phyloP scores from a whole-genome alignment of 176 grass and related monocot species.

The Phoenix dactylifera region DNA sequence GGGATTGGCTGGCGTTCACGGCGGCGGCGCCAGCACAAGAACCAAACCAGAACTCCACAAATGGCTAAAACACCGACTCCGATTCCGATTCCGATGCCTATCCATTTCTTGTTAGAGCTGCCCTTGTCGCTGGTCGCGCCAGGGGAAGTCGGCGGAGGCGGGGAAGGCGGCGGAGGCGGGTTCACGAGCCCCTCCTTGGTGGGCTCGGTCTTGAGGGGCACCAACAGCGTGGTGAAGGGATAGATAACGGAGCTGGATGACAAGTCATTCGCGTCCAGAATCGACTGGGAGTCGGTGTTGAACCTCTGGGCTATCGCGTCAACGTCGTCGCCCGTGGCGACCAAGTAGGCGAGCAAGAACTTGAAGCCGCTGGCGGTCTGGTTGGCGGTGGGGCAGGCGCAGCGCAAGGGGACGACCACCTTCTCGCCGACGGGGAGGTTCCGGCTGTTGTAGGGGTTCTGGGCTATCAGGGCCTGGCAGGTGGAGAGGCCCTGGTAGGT shows the following conservation, averaged over 20 bases:
- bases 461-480: slow-evolving; percentile 75
- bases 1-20: not conserved
- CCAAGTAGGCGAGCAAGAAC: slow-evolving; percentile 52
- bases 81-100: slow-evolving; percentile 39
- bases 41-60: slow-evolving; percentile 10
- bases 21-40: slow-evolving; percentile 10
- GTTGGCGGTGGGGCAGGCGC: slow-evolving; percentile 54
- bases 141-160: slow-evolving; percentile 7
- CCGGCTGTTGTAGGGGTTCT: slow-evolving; percentile 45
- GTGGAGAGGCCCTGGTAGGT: slow-evolving; percentile 80
- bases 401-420: slow-evolving; percentile 55
- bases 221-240: slow-evolving; percentile 71
- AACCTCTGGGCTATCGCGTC: slow-evolving; percentile 39
- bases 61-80: slow-evolving; percentile 34
- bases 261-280: slow-evolving; percentile 50
- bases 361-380: slow-evolving; percentile 35
- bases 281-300: slow-evolving; percentile 10
- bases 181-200: slow-evolving; percentile 30
- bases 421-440: slow-evolving; percentile 5
- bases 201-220: slow-evolving; percentile 54
- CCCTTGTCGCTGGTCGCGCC: not conserved
- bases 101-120: slow-evolving; percentile 24
- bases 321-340: slow-evolving; percentile 28
- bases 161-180: slow-evolving; percentile 31
- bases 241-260: slow-evolving; percentile 19